Base-by-base conservation (phyloP, 768 basidiomycete genomes). In the Holtermannia corniformis region DNA sequence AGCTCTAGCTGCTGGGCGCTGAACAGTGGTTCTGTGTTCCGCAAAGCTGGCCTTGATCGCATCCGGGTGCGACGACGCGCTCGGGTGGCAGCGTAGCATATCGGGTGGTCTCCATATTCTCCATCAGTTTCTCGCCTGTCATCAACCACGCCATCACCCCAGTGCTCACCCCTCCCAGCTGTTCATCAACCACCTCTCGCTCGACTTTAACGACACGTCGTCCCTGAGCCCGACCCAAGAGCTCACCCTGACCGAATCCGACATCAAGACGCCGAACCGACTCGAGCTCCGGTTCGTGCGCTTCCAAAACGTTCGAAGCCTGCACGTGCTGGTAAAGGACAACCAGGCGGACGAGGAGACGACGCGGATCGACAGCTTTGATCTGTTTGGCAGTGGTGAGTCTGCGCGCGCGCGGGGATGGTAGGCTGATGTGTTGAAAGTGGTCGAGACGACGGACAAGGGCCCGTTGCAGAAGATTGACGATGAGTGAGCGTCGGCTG, bases 331-430 rank as follows among this genome's bases (percentile, higher is more conserved):
- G 44, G 60, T 73, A 37, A 66, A 69, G 53, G 58, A 60, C 40
- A 73, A 73, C 57, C 65, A 70, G 50, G 71, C 63, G 27, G 72
- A 71, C 45, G 72, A 72, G 49, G 72, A 73, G 55, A 67, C 68
- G 24, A 73, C 70, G 14, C 58, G 71, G 50, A 66, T 73, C 28
- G 70, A 71, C 44, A 68, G 67, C 22, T 61, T 73, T 37, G 70
- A 73, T 47, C 47, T 72, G n/a, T 72, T 65, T 44, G 72, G 72
- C 12, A 64, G 60, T 2, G 47, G 70, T 72, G 54, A 56, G 67
- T 43, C 50, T 49, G 24, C 4, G 12, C 24, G 24, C 11, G n/a
- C 46, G 4, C 46, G 13, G 5, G 24, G 22, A 5, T 11, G 10
- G 21, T 23, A 20, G 19, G 47, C 43, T 16, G 5, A 16, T 40